A percentile compares a stretch with the other conserved stretches of the same genome.
phyloP scores from a whole-genome alignment of 441 rosid genomes.

The Raphanus hybrid region DNA sequence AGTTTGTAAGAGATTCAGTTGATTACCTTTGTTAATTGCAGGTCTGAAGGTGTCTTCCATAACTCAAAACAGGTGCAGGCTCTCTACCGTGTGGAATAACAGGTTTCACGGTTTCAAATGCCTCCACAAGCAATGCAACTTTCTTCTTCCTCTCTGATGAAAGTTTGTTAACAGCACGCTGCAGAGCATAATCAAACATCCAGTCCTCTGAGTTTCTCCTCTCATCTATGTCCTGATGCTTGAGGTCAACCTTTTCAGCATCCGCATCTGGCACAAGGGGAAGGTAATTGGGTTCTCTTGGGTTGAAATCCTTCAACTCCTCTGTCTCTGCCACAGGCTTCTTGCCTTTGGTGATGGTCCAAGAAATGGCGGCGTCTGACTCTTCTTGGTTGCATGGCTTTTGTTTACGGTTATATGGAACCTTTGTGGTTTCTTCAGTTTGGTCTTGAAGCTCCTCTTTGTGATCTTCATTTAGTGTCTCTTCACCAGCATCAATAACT shows the following conservation, averaged over 20 bases:
- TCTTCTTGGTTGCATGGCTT: conserved; percentile 39
- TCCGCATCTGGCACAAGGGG: conserved; percentile 61
- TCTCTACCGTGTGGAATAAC: conserved; percentile 47
- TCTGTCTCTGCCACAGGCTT: conserved; percentile 42
- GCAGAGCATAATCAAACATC: conserved; percentile 76
- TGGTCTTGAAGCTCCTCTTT: conserved; percentile 39
- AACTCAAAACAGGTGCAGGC: conserved; percentile 52
- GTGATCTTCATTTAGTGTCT: conserved; percentile 37
- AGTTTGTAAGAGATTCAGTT: conserved; percentile 5
- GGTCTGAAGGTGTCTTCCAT: conserved; percentile 71
- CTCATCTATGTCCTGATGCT: conserved; percentile 63
- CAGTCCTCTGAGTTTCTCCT: conserved; percentile 68
- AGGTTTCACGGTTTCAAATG: conserved; percentile 69
- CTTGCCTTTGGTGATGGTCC: conserved; percentile 50
- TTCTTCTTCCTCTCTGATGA: conserved; percentile 68
- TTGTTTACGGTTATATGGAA: conserved; percentile 28
- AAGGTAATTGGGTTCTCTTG: conserved; percentile 80
- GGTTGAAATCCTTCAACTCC: conserved; percentile 63
- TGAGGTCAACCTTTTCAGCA: conserved; percentile 64
- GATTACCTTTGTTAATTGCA: conserved; percentile 57
- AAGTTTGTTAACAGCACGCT: conserved; percentile 63
- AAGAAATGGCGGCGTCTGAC: conserved; percentile 39
- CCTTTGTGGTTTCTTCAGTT: conserved; percentile 26
- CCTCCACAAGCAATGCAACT: conserved; percentile 76
- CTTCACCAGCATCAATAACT: conserved; percentile 29